Conservation (phyloP, 2,329 filamentous ascomycete genomes). For the Metarhizium robertsii region DNA sequence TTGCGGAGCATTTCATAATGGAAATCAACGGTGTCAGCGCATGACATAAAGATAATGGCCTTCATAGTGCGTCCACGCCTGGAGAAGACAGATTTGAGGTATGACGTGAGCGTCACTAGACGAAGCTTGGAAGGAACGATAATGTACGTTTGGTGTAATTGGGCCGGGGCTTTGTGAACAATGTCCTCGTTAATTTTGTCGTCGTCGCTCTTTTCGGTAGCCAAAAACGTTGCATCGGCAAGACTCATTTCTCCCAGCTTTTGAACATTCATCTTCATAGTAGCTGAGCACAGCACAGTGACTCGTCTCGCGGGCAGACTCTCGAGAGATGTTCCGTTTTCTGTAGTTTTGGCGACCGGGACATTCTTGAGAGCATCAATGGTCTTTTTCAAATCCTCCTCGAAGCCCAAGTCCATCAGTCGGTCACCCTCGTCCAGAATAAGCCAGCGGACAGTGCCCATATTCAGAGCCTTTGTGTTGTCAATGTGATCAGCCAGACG, state of each 20-base stretch:
- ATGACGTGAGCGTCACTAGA: constrained; percentile 75
- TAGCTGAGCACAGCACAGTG: constrained; percentile 90
- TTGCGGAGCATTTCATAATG: constrained; percentile 75
- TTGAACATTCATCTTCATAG: constrained; percentile 96
- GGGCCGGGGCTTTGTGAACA: constrained; percentile 72
- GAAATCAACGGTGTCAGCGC: constrained; percentile 93
- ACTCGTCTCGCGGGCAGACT: constrained; percentile 67
- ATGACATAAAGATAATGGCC: constrained; percentile 92
- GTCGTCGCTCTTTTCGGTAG: constrained; percentile 47
- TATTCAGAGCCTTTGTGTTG: constrained; percentile 80
- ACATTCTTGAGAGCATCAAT: constrained; percentile 68
- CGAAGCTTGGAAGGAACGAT: constrained; percentile 84
- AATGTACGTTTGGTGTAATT: constrained; percentile 86
- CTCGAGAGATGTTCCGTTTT: constrained; percentile 47
- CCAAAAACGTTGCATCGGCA: constrained; percentile 83
- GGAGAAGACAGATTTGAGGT: constrained; percentile 80
- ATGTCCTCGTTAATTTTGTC: constrained; percentile 36
- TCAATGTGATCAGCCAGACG: constrained; percentile 85
- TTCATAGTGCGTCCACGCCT: constrained; percentile 91
- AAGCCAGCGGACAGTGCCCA: constrained; percentile 86
- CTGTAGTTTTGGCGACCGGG: constrained; percentile 47
- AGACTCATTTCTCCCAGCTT: constrained; percentile 89
- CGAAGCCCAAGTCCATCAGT: constrained; percentile 97
- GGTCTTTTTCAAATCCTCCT: constrained; percentile 84
- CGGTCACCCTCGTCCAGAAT: constrained; percentile 93